Evolutionary conservation across 2,329 filamentous ascomycete species (phyloP).

Genomic region (Talaromyces sp.): DNA sequence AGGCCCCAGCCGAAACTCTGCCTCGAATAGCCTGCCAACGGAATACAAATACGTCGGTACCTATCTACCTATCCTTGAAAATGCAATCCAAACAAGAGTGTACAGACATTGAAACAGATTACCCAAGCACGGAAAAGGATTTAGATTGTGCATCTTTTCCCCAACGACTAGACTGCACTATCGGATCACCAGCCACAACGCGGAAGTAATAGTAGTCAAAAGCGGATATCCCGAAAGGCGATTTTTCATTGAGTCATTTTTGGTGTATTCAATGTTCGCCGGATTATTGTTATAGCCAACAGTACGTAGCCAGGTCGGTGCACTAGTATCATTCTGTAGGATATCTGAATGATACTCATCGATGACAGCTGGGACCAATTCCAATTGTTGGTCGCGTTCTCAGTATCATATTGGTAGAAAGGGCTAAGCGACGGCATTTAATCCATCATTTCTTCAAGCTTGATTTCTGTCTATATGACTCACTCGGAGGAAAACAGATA

Average conservation of each 20-base stretch:
- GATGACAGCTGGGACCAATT: background rate
- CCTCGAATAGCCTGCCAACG: no score
- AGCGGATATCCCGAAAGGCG: background rate
- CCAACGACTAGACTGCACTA: background rate
- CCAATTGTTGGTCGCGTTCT: background rate
- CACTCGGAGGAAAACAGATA: background rate
- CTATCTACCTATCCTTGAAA: no score
- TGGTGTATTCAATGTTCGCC: slow-evolving; percentile 20
- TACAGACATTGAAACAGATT: no score
- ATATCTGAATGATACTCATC: slow-evolving; percentile 22
- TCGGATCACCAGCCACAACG: background rate
- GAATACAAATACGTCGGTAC: no score
- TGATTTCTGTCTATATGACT: background rate
- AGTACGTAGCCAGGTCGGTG: slow-evolving; percentile 19
- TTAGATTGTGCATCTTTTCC: background rate
- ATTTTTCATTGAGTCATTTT: background rate
- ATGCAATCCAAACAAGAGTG: no score
- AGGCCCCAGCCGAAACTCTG: no score
- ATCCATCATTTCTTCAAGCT: background rate
- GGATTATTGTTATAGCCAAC: slow-evolving; percentile 22
- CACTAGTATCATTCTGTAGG: slow-evolving; percentile 13
- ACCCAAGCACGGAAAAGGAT: no score
- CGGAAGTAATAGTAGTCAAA: background rate
- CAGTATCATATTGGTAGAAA: background rate
- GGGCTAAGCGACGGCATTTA: background rate